phyloP scores from a whole-genome alignment of 2,329 filamentous ascomycete species.

The Fusarium nematophilum region DNA sequence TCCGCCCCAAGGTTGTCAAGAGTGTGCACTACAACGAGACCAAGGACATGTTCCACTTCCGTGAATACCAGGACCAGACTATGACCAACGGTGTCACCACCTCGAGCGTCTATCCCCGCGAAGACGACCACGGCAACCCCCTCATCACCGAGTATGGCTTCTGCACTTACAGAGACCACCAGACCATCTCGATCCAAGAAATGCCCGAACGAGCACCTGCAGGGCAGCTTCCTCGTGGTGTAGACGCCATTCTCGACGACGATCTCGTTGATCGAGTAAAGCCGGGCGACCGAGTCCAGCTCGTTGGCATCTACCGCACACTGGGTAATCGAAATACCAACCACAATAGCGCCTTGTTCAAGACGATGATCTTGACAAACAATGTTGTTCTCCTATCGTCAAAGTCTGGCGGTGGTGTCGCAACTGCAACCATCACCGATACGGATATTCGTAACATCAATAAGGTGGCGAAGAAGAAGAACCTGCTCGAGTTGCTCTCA shows the following conservation, averaged over 20 bases:
- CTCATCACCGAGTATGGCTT: conserved; percentile 96
- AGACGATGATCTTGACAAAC: conserved; percentile 92
- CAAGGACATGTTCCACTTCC: conserved; percentile 86
- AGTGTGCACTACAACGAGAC: conserved; percentile 96
- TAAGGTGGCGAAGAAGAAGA: conserved; percentile 93
- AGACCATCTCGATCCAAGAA: conserved; percentile 98
- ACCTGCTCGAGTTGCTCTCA: conserved; percentile 90
- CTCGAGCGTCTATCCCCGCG: conserved; percentile 91
- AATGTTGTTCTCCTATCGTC: conserved; percentile 95
- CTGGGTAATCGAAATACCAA: conserved; percentile 94
- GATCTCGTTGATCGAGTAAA: conserved; percentile 96
- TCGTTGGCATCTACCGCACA: conserved; percentile 96
- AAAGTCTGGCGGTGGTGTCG: conserved; percentile 94
- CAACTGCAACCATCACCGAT: conserved; percentile 91
- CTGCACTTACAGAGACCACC: conserved; percentile 94
- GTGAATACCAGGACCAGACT: conserved; percentile 95
- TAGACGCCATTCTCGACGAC: conserved; percentile 96
- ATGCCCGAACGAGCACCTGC: conserved; percentile 98
- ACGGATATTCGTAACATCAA: conserved; percentile 99
- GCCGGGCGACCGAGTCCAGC: conserved; percentile 93
- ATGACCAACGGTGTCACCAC: conserved; percentile 94
- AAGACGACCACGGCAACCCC: conserved; percentile 92
- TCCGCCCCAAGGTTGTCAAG: conserved; percentile 96
- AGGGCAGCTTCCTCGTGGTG: conserved; percentile 92
- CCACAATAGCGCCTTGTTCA: conserved; percentile 92